Conservation (phyloP, 2,329 filamentous ascomycete genomes). For the Pseudohalonectria lignicola region DNA sequence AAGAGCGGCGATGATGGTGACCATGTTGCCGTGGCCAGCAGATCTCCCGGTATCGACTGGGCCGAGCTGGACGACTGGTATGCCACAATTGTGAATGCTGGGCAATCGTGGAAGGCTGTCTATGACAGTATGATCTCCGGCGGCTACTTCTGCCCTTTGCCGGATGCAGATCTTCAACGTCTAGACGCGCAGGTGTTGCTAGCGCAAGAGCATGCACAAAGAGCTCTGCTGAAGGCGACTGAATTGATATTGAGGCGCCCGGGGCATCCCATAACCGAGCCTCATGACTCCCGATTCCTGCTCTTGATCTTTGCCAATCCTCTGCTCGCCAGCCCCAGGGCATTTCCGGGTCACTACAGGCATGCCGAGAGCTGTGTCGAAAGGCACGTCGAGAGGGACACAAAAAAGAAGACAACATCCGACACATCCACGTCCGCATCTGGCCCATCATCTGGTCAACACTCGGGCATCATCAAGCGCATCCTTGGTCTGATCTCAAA, state of each 20-base stretch:
- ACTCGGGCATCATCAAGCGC: conserved; percentile 78
- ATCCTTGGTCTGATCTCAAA: conserved; percentile 73
- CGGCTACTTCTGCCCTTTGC: conserved; percentile 17
- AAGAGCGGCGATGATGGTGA: conserved; percentile 19
- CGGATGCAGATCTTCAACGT: conserved; percentile 23
- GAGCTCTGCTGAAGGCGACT: conserved; percentile 63
- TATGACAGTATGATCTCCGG: conserved; percentile 40
- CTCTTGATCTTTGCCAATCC: conserved; percentile 73
- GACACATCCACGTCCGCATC: too few species aligned
- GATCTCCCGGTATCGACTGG: conserved; percentile 62
- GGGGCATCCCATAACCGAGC: conserved; percentile 53
- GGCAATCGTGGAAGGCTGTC: conserved; percentile 50
- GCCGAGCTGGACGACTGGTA: conserved; percentile 64
- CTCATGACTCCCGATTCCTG: conserved; percentile 65
- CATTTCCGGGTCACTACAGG: conserved; percentile 29
- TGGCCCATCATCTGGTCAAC: conserved; percentile 57
- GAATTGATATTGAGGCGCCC: conserved; percentile 75
- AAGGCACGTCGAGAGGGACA: too few species aligned
- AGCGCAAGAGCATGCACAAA: conserved; percentile 59
- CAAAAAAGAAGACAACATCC: too few species aligned
- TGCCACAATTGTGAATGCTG: conserved; percentile 54
- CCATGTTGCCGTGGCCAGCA: conserved; percentile 25
- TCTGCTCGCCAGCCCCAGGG: conserved; percentile 36
- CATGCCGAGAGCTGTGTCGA: too few species aligned
- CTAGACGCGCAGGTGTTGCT: conserved; percentile 35